Conservation (phyloP, 345 rosid species). For the Cochlearia excelsa region DNA sequence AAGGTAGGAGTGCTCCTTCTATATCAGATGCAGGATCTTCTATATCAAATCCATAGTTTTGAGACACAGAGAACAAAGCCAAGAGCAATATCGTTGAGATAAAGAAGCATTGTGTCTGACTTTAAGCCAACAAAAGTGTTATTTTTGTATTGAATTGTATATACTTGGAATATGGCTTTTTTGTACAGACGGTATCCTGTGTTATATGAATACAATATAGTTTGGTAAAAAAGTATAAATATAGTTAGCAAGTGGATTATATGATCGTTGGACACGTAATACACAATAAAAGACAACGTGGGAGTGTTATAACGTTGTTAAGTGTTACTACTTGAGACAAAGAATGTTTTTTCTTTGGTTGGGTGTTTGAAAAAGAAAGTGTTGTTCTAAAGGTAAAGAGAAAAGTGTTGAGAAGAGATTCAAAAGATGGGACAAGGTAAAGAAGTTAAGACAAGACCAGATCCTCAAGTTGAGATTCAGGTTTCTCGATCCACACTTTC, state of each 20-base stretch:
- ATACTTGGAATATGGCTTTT: too few relatives aligned
- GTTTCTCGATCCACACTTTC: background rate
- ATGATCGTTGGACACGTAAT: slow-evolving; percentile 26
- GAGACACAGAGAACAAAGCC: background rate
- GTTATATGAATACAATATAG: too few relatives aligned
- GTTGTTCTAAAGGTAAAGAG: background rate
- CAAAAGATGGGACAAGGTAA: slow-evolving; percentile 35
- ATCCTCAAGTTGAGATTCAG: slow-evolving; percentile 40
- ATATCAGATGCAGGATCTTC: slow-evolving; percentile 25
- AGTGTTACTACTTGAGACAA: background rate
- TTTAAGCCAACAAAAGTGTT: too few relatives aligned
- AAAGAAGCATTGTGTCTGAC: too few relatives aligned
- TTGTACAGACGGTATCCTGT: too few relatives aligned
- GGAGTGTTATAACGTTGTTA: slow-evolving; percentile 9
- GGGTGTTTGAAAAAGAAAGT: background rate
- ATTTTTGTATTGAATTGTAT: too few relatives aligned
- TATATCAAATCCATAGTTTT: slow-evolving; percentile 29
- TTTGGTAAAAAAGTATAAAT: too few relatives aligned
- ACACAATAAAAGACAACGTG: slow-evolving; percentile 22
- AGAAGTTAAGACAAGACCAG: slow-evolving; percentile 32
- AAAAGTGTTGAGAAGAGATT: background rate
- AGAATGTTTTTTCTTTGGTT: background rate
- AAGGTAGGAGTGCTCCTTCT: slow-evolving; percentile 34
- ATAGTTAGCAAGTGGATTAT: background rate
- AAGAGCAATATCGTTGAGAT: background rate